These are phyloP conservation scores for Acmispon strigosus DNA, from an alignment of 306 rosid species.

Conservation along the genomic window DNA sequence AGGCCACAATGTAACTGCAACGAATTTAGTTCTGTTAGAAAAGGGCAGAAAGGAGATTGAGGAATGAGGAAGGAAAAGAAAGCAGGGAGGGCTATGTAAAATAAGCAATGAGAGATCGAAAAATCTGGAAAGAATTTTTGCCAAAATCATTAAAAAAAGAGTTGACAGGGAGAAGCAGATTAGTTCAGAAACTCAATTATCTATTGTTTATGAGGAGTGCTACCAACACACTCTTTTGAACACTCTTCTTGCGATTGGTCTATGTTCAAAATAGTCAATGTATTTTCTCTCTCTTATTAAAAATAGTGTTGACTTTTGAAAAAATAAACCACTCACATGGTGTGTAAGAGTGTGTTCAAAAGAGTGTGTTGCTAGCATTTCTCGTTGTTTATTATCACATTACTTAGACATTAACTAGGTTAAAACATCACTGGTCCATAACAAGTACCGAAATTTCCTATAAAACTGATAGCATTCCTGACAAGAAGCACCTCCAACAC, in stretches of 20 bases:
- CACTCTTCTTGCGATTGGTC: too few species aligned
- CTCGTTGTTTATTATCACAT: background rate
- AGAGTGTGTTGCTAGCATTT: too few species aligned
- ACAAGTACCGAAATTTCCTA: background rate
- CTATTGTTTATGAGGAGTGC: background rate
- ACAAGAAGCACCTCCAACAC: background rate
- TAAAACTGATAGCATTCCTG: conserved; percentile 12
- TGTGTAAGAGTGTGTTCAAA: too few species aligned
- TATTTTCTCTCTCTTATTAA: too few species aligned
- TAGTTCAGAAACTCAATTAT: background rate
- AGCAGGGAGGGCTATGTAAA: background rate
- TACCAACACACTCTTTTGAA: too few species aligned
- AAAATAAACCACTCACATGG: too few species aligned
- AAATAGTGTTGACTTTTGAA: too few species aligned
- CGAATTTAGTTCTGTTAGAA: conserved; percentile 21
- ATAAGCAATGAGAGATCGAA: background rate
- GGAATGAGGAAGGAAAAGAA: background rate
- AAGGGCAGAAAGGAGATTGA: background rate
- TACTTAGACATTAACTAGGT: background rate
- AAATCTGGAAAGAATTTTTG: background rate
- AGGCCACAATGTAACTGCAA: conserved; percentile 86
- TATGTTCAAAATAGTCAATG: too few species aligned
- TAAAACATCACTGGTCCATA: background rate
- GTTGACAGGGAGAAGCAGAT: background rate
- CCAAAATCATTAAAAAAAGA: background rate